phyloP scores from a whole-genome alignment of 495 filamentous ascomycete species.

The Penicillium simplicissimum region DNA sequence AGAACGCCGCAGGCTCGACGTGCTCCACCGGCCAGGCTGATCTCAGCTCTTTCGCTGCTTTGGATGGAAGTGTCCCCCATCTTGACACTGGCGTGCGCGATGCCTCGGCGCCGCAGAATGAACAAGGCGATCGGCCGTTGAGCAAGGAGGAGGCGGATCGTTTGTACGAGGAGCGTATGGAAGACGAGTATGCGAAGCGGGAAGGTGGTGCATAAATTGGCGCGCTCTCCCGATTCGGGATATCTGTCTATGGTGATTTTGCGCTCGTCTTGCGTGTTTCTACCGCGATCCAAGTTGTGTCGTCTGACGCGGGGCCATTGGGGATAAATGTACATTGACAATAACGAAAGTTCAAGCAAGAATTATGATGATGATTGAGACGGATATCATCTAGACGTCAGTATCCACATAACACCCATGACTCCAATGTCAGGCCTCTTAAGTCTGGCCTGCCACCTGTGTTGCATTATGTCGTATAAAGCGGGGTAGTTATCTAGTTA shows the following conservation, averaged over 20 bases:
- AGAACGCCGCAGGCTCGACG: constrained; percentile 9
- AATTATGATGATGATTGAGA: not conserved
- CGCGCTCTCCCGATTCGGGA: not conserved
- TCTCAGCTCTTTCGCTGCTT: constrained; percentile 5
- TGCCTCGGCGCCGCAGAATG: constrained; percentile 13
- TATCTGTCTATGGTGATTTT: not conserved
- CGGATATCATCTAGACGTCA: not conserved
- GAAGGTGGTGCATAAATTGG: constrained; percentile 61
- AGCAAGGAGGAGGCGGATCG: constrained; percentile 58
- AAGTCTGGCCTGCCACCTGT: not conserved
- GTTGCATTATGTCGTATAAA: not conserved
- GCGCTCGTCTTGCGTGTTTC: not conserved
- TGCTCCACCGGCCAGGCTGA: constrained; percentile 14
- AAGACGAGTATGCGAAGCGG: constrained; percentile 78
- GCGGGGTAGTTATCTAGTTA: too few species aligned
- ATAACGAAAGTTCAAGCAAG: not conserved
- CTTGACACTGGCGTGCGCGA: constrained; percentile 17
- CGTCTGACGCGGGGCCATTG: not conserved
- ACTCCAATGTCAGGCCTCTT: not conserved
- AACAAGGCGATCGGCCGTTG: constrained; percentile 29
- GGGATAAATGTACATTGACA: not conserved
- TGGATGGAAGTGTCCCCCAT: constrained; percentile 14
- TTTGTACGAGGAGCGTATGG: constrained; percentile 69
- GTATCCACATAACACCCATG: not conserved
- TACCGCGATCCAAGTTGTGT: not conserved